phyloP scores from a whole-genome alignment of 2,329 filamentous ascomycete species.

The Calonectria ilicicola region DNA sequence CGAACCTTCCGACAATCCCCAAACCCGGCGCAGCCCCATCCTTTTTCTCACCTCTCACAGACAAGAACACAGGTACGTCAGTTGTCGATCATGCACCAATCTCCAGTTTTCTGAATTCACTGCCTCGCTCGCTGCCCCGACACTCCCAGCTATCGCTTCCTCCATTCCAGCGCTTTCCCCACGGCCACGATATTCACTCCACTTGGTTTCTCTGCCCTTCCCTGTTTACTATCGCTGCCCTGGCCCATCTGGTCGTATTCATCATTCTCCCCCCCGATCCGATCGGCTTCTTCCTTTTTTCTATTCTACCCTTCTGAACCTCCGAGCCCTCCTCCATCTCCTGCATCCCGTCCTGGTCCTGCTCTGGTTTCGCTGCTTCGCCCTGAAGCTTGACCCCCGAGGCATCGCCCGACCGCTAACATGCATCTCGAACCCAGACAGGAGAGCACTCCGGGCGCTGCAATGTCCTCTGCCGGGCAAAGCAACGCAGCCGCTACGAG shows the following conservation, averaged over 20 bases:
- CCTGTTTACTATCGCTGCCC: background rate
- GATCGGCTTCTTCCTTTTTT: constrained; percentile 7
- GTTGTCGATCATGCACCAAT: constrained; percentile 2
- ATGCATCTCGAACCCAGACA: constrained; percentile 48
- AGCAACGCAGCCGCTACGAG: constrained; percentile 36
- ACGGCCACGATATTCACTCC: constrained; percentile 6
- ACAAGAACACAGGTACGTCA: constrained; percentile 9
- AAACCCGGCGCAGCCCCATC: constrained; percentile 14
- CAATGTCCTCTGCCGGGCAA: constrained; percentile 48
- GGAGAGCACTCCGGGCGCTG: constrained; percentile 39
- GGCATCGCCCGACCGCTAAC: constrained; percentile 45
- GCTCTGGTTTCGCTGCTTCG: constrained; percentile 11
- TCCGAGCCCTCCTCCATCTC: background rate
- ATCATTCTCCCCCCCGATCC: constrained; percentile 13
- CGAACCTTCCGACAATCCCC: constrained; percentile 19
- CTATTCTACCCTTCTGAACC: background rate
- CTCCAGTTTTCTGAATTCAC: constrained; percentile 9
- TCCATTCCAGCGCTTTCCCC: constrained; percentile 17
- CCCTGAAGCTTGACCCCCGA: constrained; percentile 29
- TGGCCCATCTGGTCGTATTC: constrained; percentile 16
- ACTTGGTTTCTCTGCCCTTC: constrained; percentile 13
- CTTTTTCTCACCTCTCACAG: constrained; percentile 11
- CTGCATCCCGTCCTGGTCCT: background rate
- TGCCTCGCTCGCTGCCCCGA: constrained; percentile 10
- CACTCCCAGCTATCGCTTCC: constrained; percentile 10